Evolutionary conservation across 75 land plant genomes (phyloP), one percentile per base, ranked within the genome.

Genomic region (Ceratopteris richardii): DNA sequence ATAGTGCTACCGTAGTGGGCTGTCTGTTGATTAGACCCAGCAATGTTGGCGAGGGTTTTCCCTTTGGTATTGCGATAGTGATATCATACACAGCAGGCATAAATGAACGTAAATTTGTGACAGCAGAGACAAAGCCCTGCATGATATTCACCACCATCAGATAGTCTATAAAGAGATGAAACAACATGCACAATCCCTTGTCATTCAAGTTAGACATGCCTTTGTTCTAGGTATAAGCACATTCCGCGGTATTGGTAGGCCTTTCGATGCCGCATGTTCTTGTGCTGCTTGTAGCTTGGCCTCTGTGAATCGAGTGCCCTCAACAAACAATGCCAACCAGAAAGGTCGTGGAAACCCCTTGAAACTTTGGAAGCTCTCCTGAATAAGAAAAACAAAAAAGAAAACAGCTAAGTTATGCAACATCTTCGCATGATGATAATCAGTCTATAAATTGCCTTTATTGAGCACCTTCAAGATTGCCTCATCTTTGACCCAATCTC

Each of bases 271-370:
- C 40, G 98, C 98, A 78, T 76, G 88, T 54, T 93, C 87, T 58
- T 93, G 94, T 62, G 98, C 94, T 51, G 90, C 94, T 54, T 54
- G 56, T 58, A 93, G 84, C 73, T 93, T 93, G 24, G 84, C 84
- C 56, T 82, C 60, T 14, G 98, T 93, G 55, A 88, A 93, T n/a
- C 98, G 90, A 40, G 98, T 93, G 44, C 98, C 98, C 70, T 93
- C 98, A 0, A 93, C 98, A 77, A 93, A 88, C 39, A 93, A 94
- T 40, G 98, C 98, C 59, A 93, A 51, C 98, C 98, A 93, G 27
- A 93, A 78, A 23, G 88, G 82, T 17, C 33, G 75, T 60, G 98
- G 89, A 40, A 71, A 88, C 28, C 85, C 94, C 63, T 63, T 78
- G 53, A 88, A 52, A 36, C 79, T 61, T 66, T 79, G 76, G 44